These are phyloP conservation scores for Heliosperma pusillum DNA, from an alignment of 148 eudicot species.

Conservation along the genomic window DNA sequence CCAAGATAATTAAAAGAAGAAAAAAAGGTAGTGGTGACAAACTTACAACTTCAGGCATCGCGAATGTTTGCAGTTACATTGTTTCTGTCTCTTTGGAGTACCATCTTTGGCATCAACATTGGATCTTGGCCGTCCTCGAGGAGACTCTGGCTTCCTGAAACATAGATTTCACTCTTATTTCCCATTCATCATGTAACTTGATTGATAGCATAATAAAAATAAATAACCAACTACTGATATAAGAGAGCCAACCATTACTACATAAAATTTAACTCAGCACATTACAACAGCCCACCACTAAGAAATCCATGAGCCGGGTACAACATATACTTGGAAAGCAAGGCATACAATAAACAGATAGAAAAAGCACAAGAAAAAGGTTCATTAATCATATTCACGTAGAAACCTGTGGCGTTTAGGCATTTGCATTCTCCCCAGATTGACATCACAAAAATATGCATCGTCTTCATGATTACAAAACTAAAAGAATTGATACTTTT, in stretches of 20 bases:
- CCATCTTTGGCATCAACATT: constrained; percentile 75
- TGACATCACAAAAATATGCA: constrained; percentile 1
- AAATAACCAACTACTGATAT: not conserved
- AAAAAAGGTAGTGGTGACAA: constrained; percentile 3
- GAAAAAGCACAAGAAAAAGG: not conserved
- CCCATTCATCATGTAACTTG: constrained; percentile 2
- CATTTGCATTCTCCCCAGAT: not conserved
- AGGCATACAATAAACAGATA: not conserved
- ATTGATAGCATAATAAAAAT: too few species aligned
- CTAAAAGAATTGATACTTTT: not conserved
- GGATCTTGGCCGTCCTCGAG: constrained; percentile 58
- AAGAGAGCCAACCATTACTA: not conserved
- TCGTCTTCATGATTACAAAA: not conserved
- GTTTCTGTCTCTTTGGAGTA: constrained; percentile 95
- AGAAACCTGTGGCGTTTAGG: not conserved
- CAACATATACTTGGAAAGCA: not conserved
- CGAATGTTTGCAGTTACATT: constrained; percentile 98
- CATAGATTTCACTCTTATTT: constrained; percentile 19
- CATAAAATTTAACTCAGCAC: not conserved
- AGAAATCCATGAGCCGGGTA: not conserved
- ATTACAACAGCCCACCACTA: constrained; percentile 3
- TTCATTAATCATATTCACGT: not conserved
- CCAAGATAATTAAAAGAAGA: not conserved
- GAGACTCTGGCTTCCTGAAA: constrained; percentile 87
- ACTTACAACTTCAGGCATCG: constrained; percentile 95